Evolutionary conservation across 768 basidiomycete species (phyloP), one percentile per base, ranked within the genome.

Genomic region (Leccinum ochraceum): DNA sequence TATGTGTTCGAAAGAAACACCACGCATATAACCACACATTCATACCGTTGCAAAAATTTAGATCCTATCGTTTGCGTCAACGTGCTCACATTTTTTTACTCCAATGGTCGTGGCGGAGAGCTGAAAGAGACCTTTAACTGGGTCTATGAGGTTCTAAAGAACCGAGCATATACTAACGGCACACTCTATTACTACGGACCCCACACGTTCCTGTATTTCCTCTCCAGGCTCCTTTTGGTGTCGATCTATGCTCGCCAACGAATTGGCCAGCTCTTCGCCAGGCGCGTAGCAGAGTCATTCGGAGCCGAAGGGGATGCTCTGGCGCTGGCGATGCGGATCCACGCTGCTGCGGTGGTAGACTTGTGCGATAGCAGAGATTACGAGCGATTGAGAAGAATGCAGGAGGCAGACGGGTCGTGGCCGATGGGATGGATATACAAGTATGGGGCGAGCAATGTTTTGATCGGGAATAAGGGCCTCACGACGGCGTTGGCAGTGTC

Each of bases 401-500:
- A 70, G 14, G 59, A 61, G 11, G 57, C 13, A 1, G 67, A 67
- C 17, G 68, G 68, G 2, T 70, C 68, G 2, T 68, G 67, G 67
- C 68, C 57, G 28, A 44, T 48, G 17, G 68, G 67, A 11, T 70
- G 67, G 68, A 54, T 61, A 0, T 70, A 61, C 65, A 70, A 39
- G 54, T 52, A 58, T 13, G 59, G 50, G 4, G 28, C 49, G 1
- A 56, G 34, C 3, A 57, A 53, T 4, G 30, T 60, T 3, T 39
- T 60, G 44, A 59, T 65, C 3, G 67, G 68, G 46, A 69, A 67
- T 26, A 48, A 50, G 52, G 68, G 68, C 1, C 2, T 69, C 36
- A 69, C 67, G 55, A 70, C 67, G 30, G 68, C 67, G 20, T 34
- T 67, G 32, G 66, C 68, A 0, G 51, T 70, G 1, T 65, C 60